Evolutionary conservation across 2,329 filamentous ascomycete species (phyloP), one percentile per base, ranked within the genome.

Genomic region (Periconia sp.): DNA sequence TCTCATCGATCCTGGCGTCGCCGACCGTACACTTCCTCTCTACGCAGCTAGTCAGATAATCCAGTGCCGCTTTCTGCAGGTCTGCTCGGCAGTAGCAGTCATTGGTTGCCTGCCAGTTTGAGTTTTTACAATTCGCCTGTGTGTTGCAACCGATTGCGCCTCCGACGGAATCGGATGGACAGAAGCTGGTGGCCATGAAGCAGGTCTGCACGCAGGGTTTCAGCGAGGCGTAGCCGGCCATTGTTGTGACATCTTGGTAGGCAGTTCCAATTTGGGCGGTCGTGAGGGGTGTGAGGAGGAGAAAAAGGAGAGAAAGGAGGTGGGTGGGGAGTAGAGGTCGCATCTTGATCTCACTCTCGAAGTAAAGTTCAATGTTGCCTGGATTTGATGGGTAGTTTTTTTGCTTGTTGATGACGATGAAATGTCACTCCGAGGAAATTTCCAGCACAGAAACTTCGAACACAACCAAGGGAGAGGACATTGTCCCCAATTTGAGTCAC

Each of bases 81-180:
- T 61, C 58, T 9, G 50, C 15, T 18, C 58, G 51, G 42, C 58
- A 61, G 42, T 61, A 61, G 48, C 58, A 61, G 46, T 61, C 58
- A 33, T 61, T 61, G n/a, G 46, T 55, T 11, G 58, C 58, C 14
- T 55, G 54, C 56, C 56, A 61, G 20, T 43, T 41, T n/a, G 35
- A 20, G 1, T 19, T n/a, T 30, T 37, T 42, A 33, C 58, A 61
- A 3, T 33, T 43, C 20, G 45, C 43, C 10, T 19, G 17, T 7
- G 48, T 15, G 6, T 40, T 50, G 42, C 58, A 60, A 3, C 53
- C 55, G 5, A 60, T 52, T 33, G 53, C 40, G 18, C 41, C 45
- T 15, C 55, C 58, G 14, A 60, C 46, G 3, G 49, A 10, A 37
- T 60, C 58, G 30, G 48, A 43, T 2, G 50, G 53, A 42, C 58